Evolutionary conservation across 345 rosid genomes (phyloP), one percentile per base, ranked within the genome.

Genomic region (Gossypium rotundifolium): DNA sequence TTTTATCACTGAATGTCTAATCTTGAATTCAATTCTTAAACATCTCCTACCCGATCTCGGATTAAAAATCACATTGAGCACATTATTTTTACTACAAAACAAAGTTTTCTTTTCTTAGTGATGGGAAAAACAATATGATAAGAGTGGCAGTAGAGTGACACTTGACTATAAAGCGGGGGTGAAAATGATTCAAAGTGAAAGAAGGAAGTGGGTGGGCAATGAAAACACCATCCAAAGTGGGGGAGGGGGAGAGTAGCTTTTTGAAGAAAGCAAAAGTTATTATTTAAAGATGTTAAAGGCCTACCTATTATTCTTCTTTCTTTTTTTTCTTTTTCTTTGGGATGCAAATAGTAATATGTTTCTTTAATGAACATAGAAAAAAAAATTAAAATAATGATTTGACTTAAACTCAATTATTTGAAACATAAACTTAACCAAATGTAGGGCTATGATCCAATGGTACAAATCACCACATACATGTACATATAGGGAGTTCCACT

Each of bases 201-300:
- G 40, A 33, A 33, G 40, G 40, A 33, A 33, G 40, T 33, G 76
- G 76, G 59, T 61, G 25, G 29, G 52, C 16, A 6, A 44, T 18
- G 66, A 73, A 75, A 77, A 77, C 61, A 65, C 75, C 74, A 75
- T 55, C 53, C 77, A 81, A 79, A 79, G 85, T 79, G 80, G 67
- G 67, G 77, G 78, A 76, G 73, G 3, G 70, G 3, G 70, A 29
- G 54, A 9, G 70, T 52, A 16, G 44, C 77, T 44, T 79, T 81
- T 62, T 67, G 23, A 74, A 63, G 7, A 69, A 59, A 69, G 78
- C 70, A 74, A 76, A 72, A 48, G 79, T 25, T 51, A 54, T 70
- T 23, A 65, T 58, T 25, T 25, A 27, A 71, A 57, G 74, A 69
- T 78, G 22, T 60, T 16, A 54, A 3, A 33, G 9, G 27, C 13